Conservation (phyloP, 2,329 filamentous ascomycete species). For the Phyllosticta citriasiana region DNA sequence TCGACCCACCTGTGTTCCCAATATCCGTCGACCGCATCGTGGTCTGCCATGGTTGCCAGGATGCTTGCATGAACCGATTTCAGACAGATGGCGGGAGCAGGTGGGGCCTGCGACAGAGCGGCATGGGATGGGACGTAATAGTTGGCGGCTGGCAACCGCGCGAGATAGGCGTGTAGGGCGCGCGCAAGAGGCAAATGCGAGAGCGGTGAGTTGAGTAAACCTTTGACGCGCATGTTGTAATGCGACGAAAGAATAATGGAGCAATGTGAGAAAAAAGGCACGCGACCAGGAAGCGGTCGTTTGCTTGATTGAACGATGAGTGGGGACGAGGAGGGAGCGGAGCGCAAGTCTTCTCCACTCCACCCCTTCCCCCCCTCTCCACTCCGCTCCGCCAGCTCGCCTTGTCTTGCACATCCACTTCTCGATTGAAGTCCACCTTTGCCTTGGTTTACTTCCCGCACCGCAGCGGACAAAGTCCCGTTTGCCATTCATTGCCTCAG, state of each 20-base stretch:
- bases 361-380: not conserved
- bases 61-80: not conserved
- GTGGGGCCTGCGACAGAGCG: not conserved
- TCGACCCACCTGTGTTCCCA: not conserved
- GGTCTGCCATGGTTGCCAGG: not conserved
- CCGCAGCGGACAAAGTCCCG: not conserved
- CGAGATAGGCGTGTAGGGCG: not conserved
- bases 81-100: not conserved
- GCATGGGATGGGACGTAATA: not conserved
- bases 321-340: not conserved
- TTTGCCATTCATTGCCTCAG: not conserved
- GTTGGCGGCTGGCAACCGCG: not conserved
- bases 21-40: not conserved
- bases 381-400: not conserved
- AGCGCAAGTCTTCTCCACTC: not conserved
- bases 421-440: not conserved
- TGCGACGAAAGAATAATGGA: not conserved
- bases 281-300: not conserved
- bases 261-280: not conserved
- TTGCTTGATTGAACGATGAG: not conserved
- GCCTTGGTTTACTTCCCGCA: not conserved
- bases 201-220: not conserved
- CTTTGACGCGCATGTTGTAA: not conserved
- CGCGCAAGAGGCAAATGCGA: not conserved
- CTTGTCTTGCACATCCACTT: not conserved